A percentile compares a stretch with the other conserved stretches of the same genome.
These are phyloP conservation scores for Saksenaea vasiformis DNA, from an alignment of 371 early-diverging fungal species.

Conservation along the genomic window DNA sequence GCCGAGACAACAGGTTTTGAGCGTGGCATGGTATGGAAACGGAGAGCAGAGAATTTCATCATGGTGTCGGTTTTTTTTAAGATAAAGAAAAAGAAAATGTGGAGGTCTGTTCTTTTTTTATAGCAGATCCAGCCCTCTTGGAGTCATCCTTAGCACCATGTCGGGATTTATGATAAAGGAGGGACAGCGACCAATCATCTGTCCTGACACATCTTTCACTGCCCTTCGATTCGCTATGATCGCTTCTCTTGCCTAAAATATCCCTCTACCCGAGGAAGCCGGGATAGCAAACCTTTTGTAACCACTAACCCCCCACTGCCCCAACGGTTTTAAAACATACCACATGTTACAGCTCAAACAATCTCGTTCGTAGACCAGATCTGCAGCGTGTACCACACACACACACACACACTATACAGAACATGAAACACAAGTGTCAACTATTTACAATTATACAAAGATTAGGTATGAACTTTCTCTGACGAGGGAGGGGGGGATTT, in stretches of 20 bases:
- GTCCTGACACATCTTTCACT: neutral
- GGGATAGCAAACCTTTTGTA: neutral
- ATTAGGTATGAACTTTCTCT: neutral
- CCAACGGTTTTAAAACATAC: neutral
- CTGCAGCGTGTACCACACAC: no score
- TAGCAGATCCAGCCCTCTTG: neutral
- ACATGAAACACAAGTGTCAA: neutral
- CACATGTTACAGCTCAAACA: no score
- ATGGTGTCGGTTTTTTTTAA: neutral
- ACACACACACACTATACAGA: no score
- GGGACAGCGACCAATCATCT: neutral
- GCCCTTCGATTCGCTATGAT: neutral
- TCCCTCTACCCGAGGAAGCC: neutral
- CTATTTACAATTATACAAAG: conserved; percentile 4
- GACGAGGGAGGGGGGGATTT: neutral
- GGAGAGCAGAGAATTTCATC: neutral
- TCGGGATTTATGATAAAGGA: neutral
- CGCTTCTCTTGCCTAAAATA: neutral
- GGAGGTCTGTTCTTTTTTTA: neutral
- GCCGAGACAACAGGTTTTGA: neutral
- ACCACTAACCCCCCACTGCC: neutral
- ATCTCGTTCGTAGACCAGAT: no score
- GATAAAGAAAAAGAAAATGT: neutral
- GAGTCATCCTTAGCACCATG: neutral
- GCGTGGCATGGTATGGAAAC: neutral